A percentile compares a stretch with the other conserved stretches of the same genome.
Conservation (phyloP, 306 rosid species). For the Carpinus viminea region DNA sequence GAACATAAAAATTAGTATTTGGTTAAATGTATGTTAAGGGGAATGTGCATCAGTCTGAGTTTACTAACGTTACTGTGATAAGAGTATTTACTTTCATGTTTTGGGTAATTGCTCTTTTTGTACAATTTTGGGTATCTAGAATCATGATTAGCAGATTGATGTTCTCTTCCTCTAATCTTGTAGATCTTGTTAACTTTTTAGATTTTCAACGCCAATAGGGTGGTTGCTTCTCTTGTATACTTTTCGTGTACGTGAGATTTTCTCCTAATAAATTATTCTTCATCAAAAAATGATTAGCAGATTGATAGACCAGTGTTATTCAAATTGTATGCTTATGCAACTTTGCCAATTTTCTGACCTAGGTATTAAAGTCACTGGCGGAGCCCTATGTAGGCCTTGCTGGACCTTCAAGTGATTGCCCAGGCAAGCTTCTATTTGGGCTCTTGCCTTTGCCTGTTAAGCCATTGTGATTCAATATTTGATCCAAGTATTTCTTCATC, state of each 20-base stretch:
- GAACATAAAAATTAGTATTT: background rate
- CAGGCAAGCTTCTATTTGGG: slow-evolving; percentile 37
- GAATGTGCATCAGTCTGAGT: background rate
- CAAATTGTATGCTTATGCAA: slow-evolving; percentile 29
- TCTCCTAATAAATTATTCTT: too few relatives aligned
- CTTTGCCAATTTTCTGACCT: slow-evolving; percentile 39
- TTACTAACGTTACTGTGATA: background rate
- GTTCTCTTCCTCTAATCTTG: background rate
- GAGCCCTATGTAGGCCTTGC: slow-evolving; percentile 38
- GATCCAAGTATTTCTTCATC: slow-evolving; percentile 2
- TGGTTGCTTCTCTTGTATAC: too few relatives aligned
- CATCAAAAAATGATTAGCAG: too few relatives aligned
- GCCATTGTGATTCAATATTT: slow-evolving; percentile 9
- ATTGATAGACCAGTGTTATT: slow-evolving; percentile 15
- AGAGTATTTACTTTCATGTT: background rate
- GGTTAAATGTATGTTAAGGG: background rate
- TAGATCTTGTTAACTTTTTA: too few relatives aligned
- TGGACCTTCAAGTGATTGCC: slow-evolving; percentile 39
- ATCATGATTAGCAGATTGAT: slow-evolving; percentile 21
- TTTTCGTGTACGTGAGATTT: too few relatives aligned
- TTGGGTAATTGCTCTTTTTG: slow-evolving; percentile 2
- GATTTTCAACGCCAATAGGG: too few relatives aligned
- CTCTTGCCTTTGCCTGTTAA: slow-evolving; percentile 36
- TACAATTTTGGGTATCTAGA: background rate
- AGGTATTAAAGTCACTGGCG: slow-evolving; percentile 37